Evolutionary conservation across 768 basidiomycete species (phyloP).

Genomic region (Kwoniella sp.): DNA sequence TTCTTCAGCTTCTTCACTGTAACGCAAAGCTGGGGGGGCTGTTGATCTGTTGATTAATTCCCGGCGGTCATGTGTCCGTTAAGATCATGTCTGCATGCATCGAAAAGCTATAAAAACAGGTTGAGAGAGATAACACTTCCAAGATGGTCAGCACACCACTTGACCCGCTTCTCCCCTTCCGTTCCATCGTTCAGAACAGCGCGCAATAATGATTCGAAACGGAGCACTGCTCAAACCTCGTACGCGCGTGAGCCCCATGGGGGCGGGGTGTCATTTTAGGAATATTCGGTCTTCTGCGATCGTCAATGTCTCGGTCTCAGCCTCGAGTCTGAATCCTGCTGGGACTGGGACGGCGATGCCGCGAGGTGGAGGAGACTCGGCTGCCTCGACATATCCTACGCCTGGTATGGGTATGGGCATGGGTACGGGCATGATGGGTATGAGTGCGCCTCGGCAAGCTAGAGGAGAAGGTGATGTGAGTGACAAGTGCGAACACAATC

Average conservation of each 20-base stretch:
- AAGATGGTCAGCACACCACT: no score
- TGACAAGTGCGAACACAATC: slow-evolving; percentile 7
- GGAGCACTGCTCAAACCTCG: no score
- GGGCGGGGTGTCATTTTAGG: neutral
- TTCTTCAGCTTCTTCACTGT: no score
- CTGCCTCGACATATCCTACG: neutral
- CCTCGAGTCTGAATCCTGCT: slow-evolving; percentile 2
- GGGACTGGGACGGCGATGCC: neutral
- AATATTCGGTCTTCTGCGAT: neutral
- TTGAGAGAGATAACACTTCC: no score
- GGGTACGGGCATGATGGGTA: slow-evolving; percentile 8
- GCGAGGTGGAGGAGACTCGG: neutral
- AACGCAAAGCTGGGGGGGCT: no score
- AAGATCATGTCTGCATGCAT: no score
- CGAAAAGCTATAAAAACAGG: no score
- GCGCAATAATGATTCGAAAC: no score
- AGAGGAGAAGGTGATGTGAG: slow-evolving; percentile 35
- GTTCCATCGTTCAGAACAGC: no score
- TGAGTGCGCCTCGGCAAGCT: slow-evolving; percentile 7
- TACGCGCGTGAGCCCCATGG: neutral
- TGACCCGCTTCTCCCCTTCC: no score
- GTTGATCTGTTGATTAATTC: neutral
- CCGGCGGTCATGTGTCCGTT: neutral
- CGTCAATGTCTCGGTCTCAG: neutral
- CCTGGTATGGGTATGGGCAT: neutral